Base-by-base conservation (phyloP, 2,329 filamentous ascomycete species). In the Sporothrix pseudoabietina region DNA sequence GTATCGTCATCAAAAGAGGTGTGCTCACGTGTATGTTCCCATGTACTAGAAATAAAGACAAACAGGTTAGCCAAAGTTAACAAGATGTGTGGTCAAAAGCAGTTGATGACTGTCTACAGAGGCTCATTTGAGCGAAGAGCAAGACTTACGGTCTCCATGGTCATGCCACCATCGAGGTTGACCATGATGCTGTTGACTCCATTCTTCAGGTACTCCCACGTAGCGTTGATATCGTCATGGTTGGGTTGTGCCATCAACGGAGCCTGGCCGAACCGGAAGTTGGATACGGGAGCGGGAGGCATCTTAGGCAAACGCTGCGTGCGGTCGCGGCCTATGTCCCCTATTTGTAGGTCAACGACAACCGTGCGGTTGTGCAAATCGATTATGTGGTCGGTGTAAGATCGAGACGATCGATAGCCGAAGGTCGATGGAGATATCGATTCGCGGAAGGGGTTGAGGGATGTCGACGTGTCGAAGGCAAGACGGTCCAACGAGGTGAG, bases 181-280 rank as follows among this genome's bases (percentile, higher is more conserved):
- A 90, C 89, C 95, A 99, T 98, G 80, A 99, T 97, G 81, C 91
- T 93, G 77, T 94, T 90, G 77, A 99, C 94, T 76, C 95, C 94
- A 75, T 87, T 87, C 82, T 98, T 91, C 71, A 99, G 87, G 82
- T 97, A 98, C 74, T 87, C 86, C 96, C 96, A 77, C 75, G 77
- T 77, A n/a, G 73, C 72, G 39, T 78, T 71, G 32, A 78, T 77
- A 9, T 78, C 76, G 39, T 77, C 77, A 3, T 75, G 72, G 47
- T 75, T 75, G 47, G 76, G 73, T 22, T 74, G 73, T 26, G 73
- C 55, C 73, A 74, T 70, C 44, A 75, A 54, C 32, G 71, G 30
- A 35, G 55, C 35, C 10, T 61, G 71, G 63, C 44, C 66, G n/a
- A 71, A 14, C 14, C 74, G 68, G 49, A n/a, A 57, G 65, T 68